Base-by-base conservation (phyloP, 129 eudicot genomes). In the Smallanthus sonchifolius region DNA sequence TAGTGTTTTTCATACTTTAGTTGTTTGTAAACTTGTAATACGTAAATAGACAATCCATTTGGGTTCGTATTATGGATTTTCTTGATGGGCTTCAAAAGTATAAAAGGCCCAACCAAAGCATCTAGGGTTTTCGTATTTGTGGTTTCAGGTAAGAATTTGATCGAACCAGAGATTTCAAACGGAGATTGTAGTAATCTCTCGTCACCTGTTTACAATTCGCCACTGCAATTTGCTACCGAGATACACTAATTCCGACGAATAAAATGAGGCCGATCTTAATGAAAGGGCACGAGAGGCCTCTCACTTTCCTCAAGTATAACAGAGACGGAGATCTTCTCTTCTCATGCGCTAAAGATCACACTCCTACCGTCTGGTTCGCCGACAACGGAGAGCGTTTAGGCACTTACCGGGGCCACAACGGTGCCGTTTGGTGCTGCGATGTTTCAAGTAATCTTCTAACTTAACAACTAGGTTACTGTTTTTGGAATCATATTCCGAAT, bases 231-330 rank as follows among this genome's bases (percentile, higher is more conserved):
- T 49, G 20, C 56, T 4, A 15, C 24, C 20, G 57, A 49, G 20
- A n/a, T 16, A 49, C 3, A 49, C 0, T 0, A 49, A n/a, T 49
- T 11, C 65, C 65, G 65, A 59, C 7, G 17, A 69, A 44, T 20
- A 30, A 86, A 65, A 93, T 93, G 98, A 90, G 97, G 89, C 98
- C 98, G 7, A 93, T 93, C 10, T 39, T 93, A 83, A 93, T 91
- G 99, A 94, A 94, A 73, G 97, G 99, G 5, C 99, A 94, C 39
- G 97, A 94, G 70, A 90, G 99, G 96, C 99, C 99, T 0, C 66
- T 94, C 1, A 94, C 99, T 2, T 88, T 88, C 30, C 75, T 94
- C 39, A 94, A 91, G 75, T 94, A 94, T 77, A 94, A 94, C 71
- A 78, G 91, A 17, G 99, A 94, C 5, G 99, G 97, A n/a, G 99